These are phyloP conservation scores for Geranomyces variabilis DNA, from an alignment of 192 early-diverging fungal species.

Conservation along the genomic window DNA sequence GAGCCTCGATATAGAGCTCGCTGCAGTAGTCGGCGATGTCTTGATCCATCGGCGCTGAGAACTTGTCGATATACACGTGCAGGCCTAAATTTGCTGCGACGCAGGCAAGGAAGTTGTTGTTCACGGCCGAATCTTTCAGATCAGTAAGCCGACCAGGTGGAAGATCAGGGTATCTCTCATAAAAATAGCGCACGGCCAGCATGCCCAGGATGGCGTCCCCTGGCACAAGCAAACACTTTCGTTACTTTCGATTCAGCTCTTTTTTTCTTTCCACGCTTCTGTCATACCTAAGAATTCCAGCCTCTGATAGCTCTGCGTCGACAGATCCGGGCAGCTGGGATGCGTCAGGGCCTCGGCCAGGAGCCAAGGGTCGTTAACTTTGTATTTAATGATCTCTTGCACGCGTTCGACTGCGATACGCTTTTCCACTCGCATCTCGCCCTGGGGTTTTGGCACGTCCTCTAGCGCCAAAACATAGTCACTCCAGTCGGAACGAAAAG, in stretches of 20 bases:
- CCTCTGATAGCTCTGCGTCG: constrained; percentile 70
- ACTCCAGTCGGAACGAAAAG: constrained; percentile 30
- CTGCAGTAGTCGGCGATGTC: constrained; percentile 54
- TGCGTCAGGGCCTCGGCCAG: constrained; percentile 86
- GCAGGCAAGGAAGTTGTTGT: constrained; percentile 82
- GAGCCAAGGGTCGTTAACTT: constrained; percentile 68
- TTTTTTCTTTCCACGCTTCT: too few relatives aligned
- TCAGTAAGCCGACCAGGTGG: constrained; percentile 76
- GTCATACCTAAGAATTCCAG: constrained; percentile 90
- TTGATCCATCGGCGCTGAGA: constrained; percentile 54
- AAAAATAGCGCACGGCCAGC: constrained; percentile 62
- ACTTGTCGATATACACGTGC: constrained; percentile 69
- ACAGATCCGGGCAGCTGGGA: constrained; percentile 58
- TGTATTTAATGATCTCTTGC: constrained; percentile 57
- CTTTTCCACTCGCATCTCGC: neutral
- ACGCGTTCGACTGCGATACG: neutral
- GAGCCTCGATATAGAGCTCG: constrained; percentile 10
- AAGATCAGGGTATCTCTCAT: constrained; percentile 64
- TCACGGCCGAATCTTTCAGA: constrained; percentile 60
- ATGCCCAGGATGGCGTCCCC: constrained; percentile 57
- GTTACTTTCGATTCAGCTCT: too few relatives aligned
- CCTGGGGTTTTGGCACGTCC: neutral
- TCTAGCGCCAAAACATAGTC: constrained; percentile 22
- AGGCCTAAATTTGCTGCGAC: constrained; percentile 68
- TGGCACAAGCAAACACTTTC: constrained; percentile 11